phyloP scores from a whole-genome alignment of 1,284 basidiomycete genomes.

The Trametes versicolor region DNA sequence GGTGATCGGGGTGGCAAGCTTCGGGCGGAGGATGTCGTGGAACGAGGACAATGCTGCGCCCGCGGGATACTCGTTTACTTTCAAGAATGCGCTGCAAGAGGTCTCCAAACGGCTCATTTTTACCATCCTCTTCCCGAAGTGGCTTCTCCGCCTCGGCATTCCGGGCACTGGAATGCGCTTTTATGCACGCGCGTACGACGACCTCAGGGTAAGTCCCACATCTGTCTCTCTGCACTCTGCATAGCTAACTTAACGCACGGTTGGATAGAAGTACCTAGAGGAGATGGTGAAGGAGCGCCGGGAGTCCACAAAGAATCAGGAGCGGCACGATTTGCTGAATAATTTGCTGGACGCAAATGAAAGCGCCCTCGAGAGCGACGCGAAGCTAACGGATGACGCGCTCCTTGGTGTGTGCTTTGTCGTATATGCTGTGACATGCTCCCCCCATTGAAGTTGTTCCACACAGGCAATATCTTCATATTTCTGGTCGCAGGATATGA shows the following conservation, averaged over 20 bases:
- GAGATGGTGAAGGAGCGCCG: conserved; percentile 64
- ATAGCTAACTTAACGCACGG: too few relatives aligned
- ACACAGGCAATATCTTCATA: conserved; percentile 58
- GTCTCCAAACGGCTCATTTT: conserved; percentile 55
- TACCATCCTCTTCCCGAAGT: conserved; percentile 56
- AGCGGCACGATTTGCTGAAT: conserved; percentile 64
- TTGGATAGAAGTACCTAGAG: conserved; percentile 56
- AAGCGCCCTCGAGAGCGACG: conserved; percentile 45
- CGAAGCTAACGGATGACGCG: conserved; percentile 56
- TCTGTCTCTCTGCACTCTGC: background rate
- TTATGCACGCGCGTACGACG: conserved; percentile 55
- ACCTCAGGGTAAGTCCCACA: conserved; percentile 53
- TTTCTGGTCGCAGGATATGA: conserved; percentile 66
- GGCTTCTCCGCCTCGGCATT: conserved; percentile 51
- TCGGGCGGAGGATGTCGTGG: conserved; percentile 63
- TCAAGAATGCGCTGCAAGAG: conserved; percentile 61
- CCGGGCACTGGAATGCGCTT: conserved; percentile 48
- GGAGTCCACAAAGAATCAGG: conserved; percentile 49
- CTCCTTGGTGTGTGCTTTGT: conserved; percentile 52
- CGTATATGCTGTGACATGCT: background rate
- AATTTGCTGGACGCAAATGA: conserved; percentile 61
- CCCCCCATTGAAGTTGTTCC: too few relatives aligned
- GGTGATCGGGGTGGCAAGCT: conserved; percentile 67
- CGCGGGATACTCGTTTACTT: conserved; percentile 60
- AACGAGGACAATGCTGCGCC: conserved; percentile 53